These are phyloP conservation scores for Rachicladosporium sp. DNA, from an alignment of 2,329 filamentous ascomycete genomes.

Conservation along the genomic window DNA sequence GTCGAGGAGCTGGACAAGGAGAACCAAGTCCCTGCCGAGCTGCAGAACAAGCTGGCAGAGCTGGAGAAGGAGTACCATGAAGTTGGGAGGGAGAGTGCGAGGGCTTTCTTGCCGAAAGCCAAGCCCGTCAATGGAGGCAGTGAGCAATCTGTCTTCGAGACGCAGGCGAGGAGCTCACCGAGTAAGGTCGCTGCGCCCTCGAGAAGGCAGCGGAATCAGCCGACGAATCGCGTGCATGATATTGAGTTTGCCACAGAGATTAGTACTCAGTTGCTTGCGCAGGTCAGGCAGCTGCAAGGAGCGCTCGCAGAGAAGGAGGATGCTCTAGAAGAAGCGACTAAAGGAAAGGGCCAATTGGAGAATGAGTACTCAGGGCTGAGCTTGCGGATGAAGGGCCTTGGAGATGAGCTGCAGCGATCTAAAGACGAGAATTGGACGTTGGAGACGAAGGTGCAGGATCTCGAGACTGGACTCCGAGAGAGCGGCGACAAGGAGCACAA, in stretches of 20 bases:
- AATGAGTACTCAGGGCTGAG: slow-evolving; percentile 67
- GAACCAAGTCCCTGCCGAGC: slow-evolving; percentile 62
- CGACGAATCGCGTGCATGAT: slow-evolving; percentile 77
- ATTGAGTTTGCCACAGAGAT: slow-evolving; percentile 99
- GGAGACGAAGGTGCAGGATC: slow-evolving; percentile 81
- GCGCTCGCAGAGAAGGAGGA: slow-evolving; percentile 82
- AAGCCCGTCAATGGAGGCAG: slow-evolving; percentile 14
- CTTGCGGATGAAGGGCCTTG: slow-evolving; percentile 67
- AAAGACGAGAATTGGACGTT: slow-evolving; percentile 99
- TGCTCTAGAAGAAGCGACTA: slow-evolving; percentile 58
- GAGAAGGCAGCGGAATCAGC: slow-evolving; percentile 80
- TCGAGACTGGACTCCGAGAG: slow-evolving; percentile 61
- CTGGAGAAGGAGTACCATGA: slow-evolving; percentile 94
- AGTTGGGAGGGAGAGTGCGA: slow-evolving; percentile 75
- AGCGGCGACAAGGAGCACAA: slow-evolving; percentile 72
- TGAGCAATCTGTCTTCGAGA: slow-evolving; percentile 49
- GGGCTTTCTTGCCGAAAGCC: slow-evolving; percentile 71
- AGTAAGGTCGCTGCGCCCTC: slow-evolving; percentile 72
- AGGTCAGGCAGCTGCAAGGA: slow-evolving; percentile 80
- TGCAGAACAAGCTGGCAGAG: slow-evolving; percentile 70
- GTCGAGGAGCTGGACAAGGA: slow-evolving; percentile 59
- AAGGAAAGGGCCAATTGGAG: slow-evolving; percentile 69
- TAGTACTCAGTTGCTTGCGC: slow-evolving; percentile 84
- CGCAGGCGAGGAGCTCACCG: slow-evolving; percentile 71
- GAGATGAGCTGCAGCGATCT: slow-evolving; percentile 90